Conservation (phyloP, 2,329 filamentous ascomycete genomes). For the Monilinia fructigena region DNA sequence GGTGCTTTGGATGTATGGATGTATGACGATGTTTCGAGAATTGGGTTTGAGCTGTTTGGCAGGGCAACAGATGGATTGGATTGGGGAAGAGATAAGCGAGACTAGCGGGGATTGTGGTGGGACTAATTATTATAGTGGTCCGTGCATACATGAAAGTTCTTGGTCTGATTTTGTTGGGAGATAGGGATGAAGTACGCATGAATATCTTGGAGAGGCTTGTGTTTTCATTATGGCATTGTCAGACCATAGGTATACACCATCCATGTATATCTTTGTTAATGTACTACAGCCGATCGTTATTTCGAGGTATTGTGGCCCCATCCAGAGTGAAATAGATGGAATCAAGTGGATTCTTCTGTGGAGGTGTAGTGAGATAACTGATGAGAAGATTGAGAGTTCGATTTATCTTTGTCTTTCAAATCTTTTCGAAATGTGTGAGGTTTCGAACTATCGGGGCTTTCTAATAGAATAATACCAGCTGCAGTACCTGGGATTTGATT, state of each 20-base stretch:
- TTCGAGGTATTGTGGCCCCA: too few species aligned
- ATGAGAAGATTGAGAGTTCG: not conserved
- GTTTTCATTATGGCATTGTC: not conserved
- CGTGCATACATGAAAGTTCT: not conserved
- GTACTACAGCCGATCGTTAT: not conserved
- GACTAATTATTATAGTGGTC: not conserved
- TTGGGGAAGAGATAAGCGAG: slow-evolving; percentile 7
- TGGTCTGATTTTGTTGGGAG: slow-evolving; percentile 8
- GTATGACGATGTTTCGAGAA: slow-evolving; percentile 1
- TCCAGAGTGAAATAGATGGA: not conserved
- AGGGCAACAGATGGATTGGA: slow-evolving; percentile 2
- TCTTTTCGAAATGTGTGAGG: not conserved
- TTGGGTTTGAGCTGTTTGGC: not conserved
- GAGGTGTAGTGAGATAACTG: not conserved
- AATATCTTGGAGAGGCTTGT: not conserved
- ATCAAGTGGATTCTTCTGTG: not conserved
- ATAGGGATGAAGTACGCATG: not conserved
- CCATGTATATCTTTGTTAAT: not conserved
- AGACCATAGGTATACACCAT: not conserved
- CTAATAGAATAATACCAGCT: not conserved
- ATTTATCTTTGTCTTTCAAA: not conserved
- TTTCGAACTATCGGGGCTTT: not conserved
- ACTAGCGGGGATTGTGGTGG: not conserved
- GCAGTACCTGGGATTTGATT: not conserved
- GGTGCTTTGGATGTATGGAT: not conserved